These are phyloP conservation scores for Secale cereale DNA, from an alignment of 176 grass and related monocot species.

Conservation along the genomic window DNA sequence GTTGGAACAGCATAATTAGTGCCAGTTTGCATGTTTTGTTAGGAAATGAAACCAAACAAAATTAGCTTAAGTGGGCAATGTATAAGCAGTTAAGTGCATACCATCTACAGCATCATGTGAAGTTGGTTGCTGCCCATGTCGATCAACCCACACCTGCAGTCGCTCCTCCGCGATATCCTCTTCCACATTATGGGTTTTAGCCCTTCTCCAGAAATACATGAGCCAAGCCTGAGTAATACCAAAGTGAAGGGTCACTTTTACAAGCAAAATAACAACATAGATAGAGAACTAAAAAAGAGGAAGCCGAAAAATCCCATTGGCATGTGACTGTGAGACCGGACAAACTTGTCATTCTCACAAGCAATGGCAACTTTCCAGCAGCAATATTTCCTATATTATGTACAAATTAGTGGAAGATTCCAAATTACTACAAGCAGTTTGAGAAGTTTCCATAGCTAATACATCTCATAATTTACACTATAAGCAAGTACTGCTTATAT, in stretches of 20 bases:
- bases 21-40: background rate
- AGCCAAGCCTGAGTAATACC: slow-evolving; percentile 65
- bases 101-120: slow-evolving; percentile 91
- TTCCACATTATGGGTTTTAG: slow-evolving; percentile 69
- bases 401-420: background rate
- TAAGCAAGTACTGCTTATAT: background rate
- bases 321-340: background rate
- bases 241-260: background rate
- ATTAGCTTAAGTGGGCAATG: background rate
- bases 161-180: slow-evolving; percentile 87
- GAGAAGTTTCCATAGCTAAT: background rate
- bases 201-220: slow-evolving; percentile 88
- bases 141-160: slow-evolving; percentile 71
- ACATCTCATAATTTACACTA: background rate
- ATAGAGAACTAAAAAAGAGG: background rate
- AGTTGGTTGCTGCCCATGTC: slow-evolving; percentile 57
- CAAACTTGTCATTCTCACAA: background rate
- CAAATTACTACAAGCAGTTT: background rate
- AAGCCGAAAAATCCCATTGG: background rate
- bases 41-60: background rate
- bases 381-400: background rate
- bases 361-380: background rate
- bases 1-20: background rate
- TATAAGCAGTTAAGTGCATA: slow-evolving; percentile 14
- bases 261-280: background rate